Base-by-base conservation (phyloP, 768 basidiomycete genomes). In the Russula lepida region DNA sequence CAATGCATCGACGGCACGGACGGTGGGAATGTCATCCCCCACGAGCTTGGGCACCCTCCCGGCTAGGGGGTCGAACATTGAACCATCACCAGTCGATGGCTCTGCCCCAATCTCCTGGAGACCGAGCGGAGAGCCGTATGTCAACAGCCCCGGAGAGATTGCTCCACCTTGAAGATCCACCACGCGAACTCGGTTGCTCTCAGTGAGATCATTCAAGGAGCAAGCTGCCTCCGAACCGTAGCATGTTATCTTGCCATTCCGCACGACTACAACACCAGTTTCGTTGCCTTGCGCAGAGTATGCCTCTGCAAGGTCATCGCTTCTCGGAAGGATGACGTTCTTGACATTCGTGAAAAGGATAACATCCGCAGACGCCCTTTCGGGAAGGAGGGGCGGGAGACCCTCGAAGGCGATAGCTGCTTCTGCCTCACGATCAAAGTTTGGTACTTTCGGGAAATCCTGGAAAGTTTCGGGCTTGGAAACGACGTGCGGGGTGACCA, bases 1-100 rank as follows among this genome's bases (percentile, higher is more conserved):
- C 33, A 89, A 76, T 0, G 92, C 91, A 68, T 94, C 91, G 4
- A 80, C 79, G 9, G 88, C 92, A 35, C 77, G 77, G 25, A 81
- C 73, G n/a, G 81, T 69, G 3, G 75, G 71, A 32, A 72, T 73
- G 28, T 71, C 70, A 0, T 72, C 75, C 3, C 67, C 71, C 15
- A 75, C 59, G 37, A 80, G 63, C 2, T 58, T 59, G 9, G 80
- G 79, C 13, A 76, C 68, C 11, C 56, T 35, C 43, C 59, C 65
- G 60, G 70, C 48, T 64, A 74, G 58, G 17, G 82, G 79, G 64
- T 85, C 85, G 8, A 77, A 73, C 1, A 75, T 75, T n/a, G 67
- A 64, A 0, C 81, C 80, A 63, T 82, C 81, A 47, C 69, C 69
- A 3, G 91, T 91, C 6, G 81, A 81, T 3, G 77, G 59, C 69